A percentile compares a stretch with the other conserved stretches of the same genome.
Evolutionary conservation across 345 rosid species (phyloP).

Genomic region (Dipteronia dyeriana): DNA sequence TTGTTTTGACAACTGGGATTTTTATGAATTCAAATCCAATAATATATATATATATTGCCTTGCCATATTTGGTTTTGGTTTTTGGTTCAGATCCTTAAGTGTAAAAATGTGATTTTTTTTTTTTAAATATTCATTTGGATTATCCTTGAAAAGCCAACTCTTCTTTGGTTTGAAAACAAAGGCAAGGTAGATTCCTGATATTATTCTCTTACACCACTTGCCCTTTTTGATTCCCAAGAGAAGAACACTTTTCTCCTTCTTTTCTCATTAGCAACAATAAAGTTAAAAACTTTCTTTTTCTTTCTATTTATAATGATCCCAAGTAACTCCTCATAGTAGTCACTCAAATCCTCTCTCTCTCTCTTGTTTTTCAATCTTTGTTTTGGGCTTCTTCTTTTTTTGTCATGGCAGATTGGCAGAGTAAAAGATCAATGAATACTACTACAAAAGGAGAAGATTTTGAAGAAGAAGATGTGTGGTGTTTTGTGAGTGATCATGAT

Average conservation of each 20-base stretch:
- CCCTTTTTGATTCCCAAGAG: slow-evolving; percentile 35
- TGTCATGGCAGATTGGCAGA: slow-evolving; percentile 41
- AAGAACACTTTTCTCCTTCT: slow-evolving; percentile 6
- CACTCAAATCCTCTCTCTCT: slow-evolving; percentile 3
- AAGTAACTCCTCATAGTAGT: background rate
- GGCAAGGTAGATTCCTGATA: slow-evolving; percentile 50
- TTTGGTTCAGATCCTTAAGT: background rate
- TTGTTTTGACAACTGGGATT: slow-evolving; percentile 15
- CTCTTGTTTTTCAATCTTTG: background rate
- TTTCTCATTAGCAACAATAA: slow-evolving; percentile 12
- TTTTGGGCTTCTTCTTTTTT: background rate
- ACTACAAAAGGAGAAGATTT: slow-evolving; percentile 50
- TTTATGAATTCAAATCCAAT: slow-evolving; percentile 12
- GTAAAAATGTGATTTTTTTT: background rate
- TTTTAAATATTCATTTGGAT: background rate
- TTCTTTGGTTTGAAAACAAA: slow-evolving; percentile 32
- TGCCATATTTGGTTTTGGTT: slow-evolving; percentile 12
- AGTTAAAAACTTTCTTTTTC: background rate
- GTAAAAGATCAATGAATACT: too few species aligned
- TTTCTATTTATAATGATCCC: slow-evolving; percentile 28
- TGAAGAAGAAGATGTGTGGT: slow-evolving; percentile 78
- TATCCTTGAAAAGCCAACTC: slow-evolving; percentile 26
- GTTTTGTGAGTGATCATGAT: slow-evolving; percentile 31
- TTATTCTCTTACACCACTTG: slow-evolving; percentile 37
- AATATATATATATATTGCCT: background rate